Percentiles rank a stretch among this genome's conserved stretches.
These are phyloP conservation scores for Moesziomyces aphidis DNA, from an alignment of 1,284 basidiomycete genomes.

Conservation along the genomic window DNA sequence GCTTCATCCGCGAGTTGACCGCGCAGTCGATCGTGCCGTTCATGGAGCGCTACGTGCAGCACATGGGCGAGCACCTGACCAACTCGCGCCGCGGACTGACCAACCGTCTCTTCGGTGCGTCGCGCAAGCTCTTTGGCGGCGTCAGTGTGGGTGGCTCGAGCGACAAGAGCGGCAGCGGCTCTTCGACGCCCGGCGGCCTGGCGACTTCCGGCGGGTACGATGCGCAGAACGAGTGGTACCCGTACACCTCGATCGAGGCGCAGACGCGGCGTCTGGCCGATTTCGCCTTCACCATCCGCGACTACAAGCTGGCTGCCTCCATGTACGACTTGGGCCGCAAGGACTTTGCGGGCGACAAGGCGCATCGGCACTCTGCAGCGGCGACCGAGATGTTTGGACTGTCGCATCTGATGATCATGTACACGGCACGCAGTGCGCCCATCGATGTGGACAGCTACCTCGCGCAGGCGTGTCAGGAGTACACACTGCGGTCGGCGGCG, in stretches of 20 bases:
- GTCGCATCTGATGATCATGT: slow-evolving; percentile 56
- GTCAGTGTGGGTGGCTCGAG: slow-evolving; percentile 51
- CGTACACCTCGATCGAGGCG: slow-evolving; percentile 69
- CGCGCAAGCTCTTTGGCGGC: slow-evolving; percentile 71
- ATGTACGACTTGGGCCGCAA: slow-evolving; percentile 85
- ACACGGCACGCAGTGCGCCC: slow-evolving; percentile 25
- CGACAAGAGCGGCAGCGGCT: slow-evolving; percentile 11
- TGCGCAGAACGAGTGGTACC: slow-evolving; percentile 66
- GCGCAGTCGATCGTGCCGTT: slow-evolving; percentile 91
- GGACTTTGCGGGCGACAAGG: slow-evolving; percentile 65
- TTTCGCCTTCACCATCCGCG: slow-evolving; percentile 90
- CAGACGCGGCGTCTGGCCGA: slow-evolving; percentile 82
- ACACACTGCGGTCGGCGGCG: slow-evolving; percentile 13
- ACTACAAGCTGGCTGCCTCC: slow-evolving; percentile 83
- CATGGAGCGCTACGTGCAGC: slow-evolving; percentile 93
- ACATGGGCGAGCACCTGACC: slow-evolving; percentile 92
- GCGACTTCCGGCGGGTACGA: slow-evolving; percentile 33
- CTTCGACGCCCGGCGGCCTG: slow-evolving; percentile 53
- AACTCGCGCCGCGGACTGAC: slow-evolving; percentile 88
- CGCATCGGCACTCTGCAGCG: slow-evolving; percentile 52
- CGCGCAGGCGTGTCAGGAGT: slow-evolving; percentile 46
- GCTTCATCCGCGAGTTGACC: slow-evolving; percentile 88
- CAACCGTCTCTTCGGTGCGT: slow-evolving; percentile 75
- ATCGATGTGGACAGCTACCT: slow-evolving; percentile 58
- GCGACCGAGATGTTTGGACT: slow-evolving; percentile 65